Evolutionary conservation across 179 eudicot species (phyloP).

Genomic region (Silene coronaria): DNA sequence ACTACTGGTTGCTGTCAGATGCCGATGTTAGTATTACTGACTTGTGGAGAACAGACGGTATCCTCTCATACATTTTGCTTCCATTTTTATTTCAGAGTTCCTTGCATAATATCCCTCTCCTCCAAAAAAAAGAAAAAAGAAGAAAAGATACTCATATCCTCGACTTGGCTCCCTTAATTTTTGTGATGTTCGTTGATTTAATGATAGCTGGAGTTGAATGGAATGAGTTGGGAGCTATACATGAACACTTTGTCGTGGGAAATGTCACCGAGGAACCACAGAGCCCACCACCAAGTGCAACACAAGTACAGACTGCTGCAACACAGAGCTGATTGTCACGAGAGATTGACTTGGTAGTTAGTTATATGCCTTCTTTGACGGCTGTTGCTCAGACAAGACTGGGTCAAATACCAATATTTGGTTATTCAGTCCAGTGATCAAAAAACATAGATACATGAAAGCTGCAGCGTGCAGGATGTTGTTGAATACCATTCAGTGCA

Average conservation of each 20-base stretch:
- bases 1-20: constrained; percentile 86
- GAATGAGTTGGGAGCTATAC: constrained; percentile 41
- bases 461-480: too few relatives aligned
- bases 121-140: neutral
- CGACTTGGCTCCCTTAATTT: constrained; percentile 28
- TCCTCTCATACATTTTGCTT: constrained; percentile 31
- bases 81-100: neutral
- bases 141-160: too few relatives aligned
- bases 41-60: constrained; percentile 84
- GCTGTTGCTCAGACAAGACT: too few relatives aligned
- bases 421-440: too few relatives aligned
- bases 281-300: constrained; percentile 39
- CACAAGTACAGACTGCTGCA: constrained; percentile 28
- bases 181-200: neutral
- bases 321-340: constrained; percentile 26
- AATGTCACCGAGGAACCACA: constrained; percentile 41
- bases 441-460: too few relatives aligned
- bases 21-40: constrained; percentile 77
- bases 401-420: too few relatives aligned
- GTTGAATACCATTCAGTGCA: too few relatives aligned
- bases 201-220: constrained; percentile 53
- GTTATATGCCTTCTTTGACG: too few relatives aligned
- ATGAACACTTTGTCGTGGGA: constrained; percentile 36
- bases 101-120: neutral
- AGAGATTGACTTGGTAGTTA: too few relatives aligned